Conservation (phyloP, 2,329 filamentous ascomycete genomes). For the Botrytis medusae region DNA sequence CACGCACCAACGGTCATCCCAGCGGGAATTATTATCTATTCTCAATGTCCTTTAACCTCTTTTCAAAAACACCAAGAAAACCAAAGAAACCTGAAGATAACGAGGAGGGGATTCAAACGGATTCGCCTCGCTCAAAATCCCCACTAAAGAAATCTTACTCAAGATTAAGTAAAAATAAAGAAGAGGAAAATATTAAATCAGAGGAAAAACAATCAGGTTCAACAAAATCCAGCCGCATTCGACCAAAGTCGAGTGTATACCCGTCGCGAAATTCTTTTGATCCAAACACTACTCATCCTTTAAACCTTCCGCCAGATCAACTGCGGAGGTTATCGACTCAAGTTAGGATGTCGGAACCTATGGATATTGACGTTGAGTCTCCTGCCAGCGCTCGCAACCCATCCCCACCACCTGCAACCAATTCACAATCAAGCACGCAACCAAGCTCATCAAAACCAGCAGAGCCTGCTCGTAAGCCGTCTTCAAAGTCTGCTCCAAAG, state of each 20-base stretch:
- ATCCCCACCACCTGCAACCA: slow-evolving; percentile 52
- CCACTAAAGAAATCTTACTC: slow-evolving; percentile 38
- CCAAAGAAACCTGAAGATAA: slow-evolving; percentile 36
- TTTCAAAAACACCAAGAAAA: slow-evolving; percentile 41
- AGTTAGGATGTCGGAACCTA: slow-evolving; percentile 54
- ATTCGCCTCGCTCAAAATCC: slow-evolving; percentile 34
- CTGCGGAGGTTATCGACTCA: slow-evolving; percentile 72
- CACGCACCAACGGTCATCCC: slow-evolving; percentile 19
- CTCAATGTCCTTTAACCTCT: slow-evolving; percentile 36
- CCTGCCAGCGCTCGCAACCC: slow-evolving; percentile 47
- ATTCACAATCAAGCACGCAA: slow-evolving; percentile 27
- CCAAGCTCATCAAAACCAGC: slow-evolving; percentile 33
- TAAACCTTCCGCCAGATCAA: slow-evolving; percentile 89
- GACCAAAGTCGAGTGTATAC: slow-evolving; percentile 33
- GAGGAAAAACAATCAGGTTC: slow-evolving; percentile 32
- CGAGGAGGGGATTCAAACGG: slow-evolving; percentile 32
- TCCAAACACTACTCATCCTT: slow-evolving; percentile 70
- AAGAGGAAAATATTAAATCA: slow-evolving; percentile 34
- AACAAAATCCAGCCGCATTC: slow-evolving; percentile 36
- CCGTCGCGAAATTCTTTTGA: slow-evolving; percentile 51
- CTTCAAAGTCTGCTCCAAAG: slow-evolving; percentile 12
- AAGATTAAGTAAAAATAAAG: slow-evolving; percentile 34
- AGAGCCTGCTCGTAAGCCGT: slow-evolving; percentile 44
- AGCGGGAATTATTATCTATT: slow-evolving; percentile 21
- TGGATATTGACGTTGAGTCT: slow-evolving; percentile 73